Evolutionary conservation across 2,329 filamentous ascomycete species (phyloP), one percentile per base, ranked within the genome.

Genomic region (Orbilia blumenaviensis): DNA sequence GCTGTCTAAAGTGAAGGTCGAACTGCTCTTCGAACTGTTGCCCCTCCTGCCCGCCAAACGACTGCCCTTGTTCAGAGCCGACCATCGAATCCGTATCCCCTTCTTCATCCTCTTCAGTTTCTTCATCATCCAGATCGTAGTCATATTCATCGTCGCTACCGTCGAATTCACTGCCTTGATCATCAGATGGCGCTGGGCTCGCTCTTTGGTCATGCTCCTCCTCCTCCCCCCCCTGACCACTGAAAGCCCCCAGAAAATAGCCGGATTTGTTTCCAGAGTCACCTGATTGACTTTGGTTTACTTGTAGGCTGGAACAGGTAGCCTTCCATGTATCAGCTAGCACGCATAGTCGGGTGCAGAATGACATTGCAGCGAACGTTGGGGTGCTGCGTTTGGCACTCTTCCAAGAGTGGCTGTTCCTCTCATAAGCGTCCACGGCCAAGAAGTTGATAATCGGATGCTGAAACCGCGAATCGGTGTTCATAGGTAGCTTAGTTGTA

Each of bases 401-500:
- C n/a, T 41, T 29, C 54, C 54, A 18, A 4, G 14, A 18, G 6
- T 12, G 8, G 12, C 12, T 18, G 5, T 61, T 42, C 32, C 25
- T 29, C 16, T 38, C 34, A 18, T 41, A 18, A n/a, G 9, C 41
- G 18, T 18, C 54, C 6, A 61, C 8, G n/a, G 54, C 54, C 6
- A 61, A 7, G 32, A 62, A 62, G 16, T 62, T 62, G 4, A 62
- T 44, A 3, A 62, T 21, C 16, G 38, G 58, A 32, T 62, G 36
- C 5, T 27, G 8, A 16, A 62, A 62, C 1, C 38, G 36, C 12
- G 32, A 38, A 14, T 18, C 3, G 2, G 29, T 18, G 2, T 8
- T 7, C 10, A 34, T 34, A 7, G 32, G 29, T 6, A 60, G 1
- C 14, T n/a, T 18, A 6, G 54, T 42, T 9, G 14, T 9, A 2